These are phyloP conservation scores for Rehmannia glutinosa DNA, from an alignment of 257 asterid species.

Conservation along the genomic window DNA sequence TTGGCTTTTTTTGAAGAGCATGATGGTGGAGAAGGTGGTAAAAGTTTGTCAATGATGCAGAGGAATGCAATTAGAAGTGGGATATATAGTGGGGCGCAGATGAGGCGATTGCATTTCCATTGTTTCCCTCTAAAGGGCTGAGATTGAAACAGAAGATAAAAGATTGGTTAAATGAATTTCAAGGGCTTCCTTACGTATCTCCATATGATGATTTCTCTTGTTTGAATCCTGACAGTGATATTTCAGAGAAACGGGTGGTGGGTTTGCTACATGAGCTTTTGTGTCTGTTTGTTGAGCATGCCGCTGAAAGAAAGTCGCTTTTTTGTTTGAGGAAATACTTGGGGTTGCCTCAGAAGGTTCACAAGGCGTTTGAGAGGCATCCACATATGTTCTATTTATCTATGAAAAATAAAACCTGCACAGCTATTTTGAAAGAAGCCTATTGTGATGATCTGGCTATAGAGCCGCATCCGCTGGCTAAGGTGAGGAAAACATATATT, in stretches of 20 bases:
- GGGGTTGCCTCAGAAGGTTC: slow-evolving; percentile 86
- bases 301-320: slow-evolving; percentile 71
- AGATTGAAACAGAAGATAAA: slow-evolving; percentile 69
- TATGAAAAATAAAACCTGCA: slow-evolving; percentile 70
- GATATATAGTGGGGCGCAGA: slow-evolving; percentile 38
- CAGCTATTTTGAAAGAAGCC: slow-evolving; percentile 85
- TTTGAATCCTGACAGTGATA: slow-evolving; percentile 53
- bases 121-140: slow-evolving; percentile 78
- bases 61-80: slow-evolving; percentile 58
- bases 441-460: slow-evolving; percentile 43
- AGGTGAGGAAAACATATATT: slow-evolving; percentile 63
- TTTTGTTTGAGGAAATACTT: slow-evolving; percentile 58
- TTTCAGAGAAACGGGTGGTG: slow-evolving; percentile 79
- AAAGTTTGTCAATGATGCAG: slow-evolving; percentile 48
- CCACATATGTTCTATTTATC: slow-evolving; percentile 75
- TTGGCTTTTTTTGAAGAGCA: slow-evolving; percentile 37
- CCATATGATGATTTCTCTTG: slow-evolving; percentile 56
- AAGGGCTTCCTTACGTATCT: slow-evolving; percentile 65
- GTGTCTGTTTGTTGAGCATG: slow-evolving; percentile 79
- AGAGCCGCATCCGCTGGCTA: slow-evolving; percentile 70
- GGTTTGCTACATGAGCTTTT: slow-evolving; percentile 79
- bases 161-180: slow-evolving; percentile 73
- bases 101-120: slow-evolving; percentile 60
- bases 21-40: slow-evolving; percentile 21
- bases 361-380: slow-evolving; percentile 88